These are phyloP conservation scores for Claviceps africana DNA, from an alignment of 2,329 filamentous ascomycete species.

Conservation along the genomic window DNA sequence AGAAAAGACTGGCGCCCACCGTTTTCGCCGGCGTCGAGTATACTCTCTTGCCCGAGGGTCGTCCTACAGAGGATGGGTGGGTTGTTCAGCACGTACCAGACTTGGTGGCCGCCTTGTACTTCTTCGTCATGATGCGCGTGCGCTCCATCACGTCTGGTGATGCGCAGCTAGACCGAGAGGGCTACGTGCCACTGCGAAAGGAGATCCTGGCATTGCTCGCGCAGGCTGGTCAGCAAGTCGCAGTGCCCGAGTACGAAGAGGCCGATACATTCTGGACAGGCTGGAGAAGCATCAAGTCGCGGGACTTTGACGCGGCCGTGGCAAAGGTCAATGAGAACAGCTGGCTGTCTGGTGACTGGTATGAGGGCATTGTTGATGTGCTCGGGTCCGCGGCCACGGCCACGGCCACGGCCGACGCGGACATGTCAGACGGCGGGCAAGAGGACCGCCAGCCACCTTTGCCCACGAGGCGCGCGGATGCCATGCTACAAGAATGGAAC, in stretches of 20 bases:
- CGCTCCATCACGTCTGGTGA: conserved; percentile 25
- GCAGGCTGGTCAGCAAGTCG: conserved; percentile 27
- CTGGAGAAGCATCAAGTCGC: conserved; percentile 33
- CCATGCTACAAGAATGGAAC: conserved; percentile 63
- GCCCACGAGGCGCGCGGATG: conserved; percentile 39
- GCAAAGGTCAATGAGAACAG: conserved; percentile 39
- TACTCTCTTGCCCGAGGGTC: conserved; percentile 30
- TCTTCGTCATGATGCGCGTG: conserved; percentile 42
- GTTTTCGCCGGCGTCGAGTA: conserved; percentile 60
- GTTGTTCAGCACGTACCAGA: conserved; percentile 33
- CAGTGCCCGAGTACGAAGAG: conserved; percentile 24
- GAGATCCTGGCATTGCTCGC: conserved; percentile 30
- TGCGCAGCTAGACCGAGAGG: conserved; percentile 24
- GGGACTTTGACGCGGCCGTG: conserved; percentile 49
- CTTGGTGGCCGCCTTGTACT: conserved; percentile 45
- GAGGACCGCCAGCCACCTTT: conserved; percentile 18
- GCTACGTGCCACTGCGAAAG: conserved; percentile 32
- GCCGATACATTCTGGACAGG: conserved; percentile 36
- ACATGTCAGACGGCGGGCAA: conserved; percentile 19
- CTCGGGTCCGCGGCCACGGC: conserved; percentile 20
- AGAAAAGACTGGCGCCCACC: conserved; percentile 51
- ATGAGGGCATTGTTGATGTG: conserved; percentile 41
- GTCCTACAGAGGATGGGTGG: conserved; percentile 33
- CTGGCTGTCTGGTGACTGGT: conserved; percentile 54
- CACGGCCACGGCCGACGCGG: conserved; percentile 20